These are phyloP conservation scores for Mangifera indica DNA, from an alignment of 345 rosid genomes.

Conservation along the genomic window DNA sequence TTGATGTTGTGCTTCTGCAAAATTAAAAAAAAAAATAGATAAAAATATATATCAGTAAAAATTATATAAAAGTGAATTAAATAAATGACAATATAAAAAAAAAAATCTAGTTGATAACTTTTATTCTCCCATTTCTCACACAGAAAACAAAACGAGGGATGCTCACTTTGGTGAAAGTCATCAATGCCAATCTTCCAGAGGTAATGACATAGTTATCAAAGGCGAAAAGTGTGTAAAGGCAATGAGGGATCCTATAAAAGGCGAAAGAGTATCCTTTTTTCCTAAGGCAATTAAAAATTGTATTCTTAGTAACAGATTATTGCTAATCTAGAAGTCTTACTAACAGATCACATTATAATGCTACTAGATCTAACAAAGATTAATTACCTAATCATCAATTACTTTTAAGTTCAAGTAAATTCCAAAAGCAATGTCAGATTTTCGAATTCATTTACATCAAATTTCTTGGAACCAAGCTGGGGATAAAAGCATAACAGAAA, in stretches of 20 bases:
- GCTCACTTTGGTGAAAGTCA: neutral
- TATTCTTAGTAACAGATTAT: too few relatives aligned
- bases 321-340: neutral
- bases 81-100: neutral
- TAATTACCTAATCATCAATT: neutral
- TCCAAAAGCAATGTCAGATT: neutral
- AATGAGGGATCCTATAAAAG: too few relatives aligned
- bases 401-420: neutral
- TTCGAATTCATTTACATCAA: neutral
- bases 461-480: constrained; percentile 5
- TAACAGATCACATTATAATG: neutral
- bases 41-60: neutral
- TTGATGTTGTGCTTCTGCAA: constrained; percentile 90
- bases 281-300: too few relatives aligned
- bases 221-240: neutral
- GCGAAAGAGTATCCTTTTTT: too few relatives aligned
- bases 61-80: too few relatives aligned
- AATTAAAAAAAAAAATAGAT: constrained; percentile 9
- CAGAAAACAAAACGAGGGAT: neutral
- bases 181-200: too few relatives aligned
- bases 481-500: neutral
- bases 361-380: neutral
- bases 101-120: neutral
- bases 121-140: neutral
- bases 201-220: neutral